Conservation (phyloP, 441 rosid species). For the Corymbia citriodora region DNA sequence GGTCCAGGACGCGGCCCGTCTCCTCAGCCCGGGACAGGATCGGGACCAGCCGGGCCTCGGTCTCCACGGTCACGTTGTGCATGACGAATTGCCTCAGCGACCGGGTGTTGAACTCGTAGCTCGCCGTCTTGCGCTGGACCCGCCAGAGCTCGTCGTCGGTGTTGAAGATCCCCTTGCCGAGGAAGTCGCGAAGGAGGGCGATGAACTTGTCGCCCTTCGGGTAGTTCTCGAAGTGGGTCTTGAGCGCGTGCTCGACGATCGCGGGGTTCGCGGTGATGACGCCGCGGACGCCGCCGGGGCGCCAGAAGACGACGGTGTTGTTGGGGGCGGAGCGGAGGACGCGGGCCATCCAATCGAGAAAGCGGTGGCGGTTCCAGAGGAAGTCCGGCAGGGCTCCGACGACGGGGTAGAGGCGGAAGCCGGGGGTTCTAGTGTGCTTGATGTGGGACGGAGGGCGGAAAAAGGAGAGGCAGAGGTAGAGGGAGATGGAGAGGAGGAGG, state of each 20-base stretch:
- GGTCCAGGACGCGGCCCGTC: conserved; percentile 19
- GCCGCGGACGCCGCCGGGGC: conserved; percentile 28
- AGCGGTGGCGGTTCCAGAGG: conserved; percentile 39
- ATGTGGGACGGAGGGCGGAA: neutral
- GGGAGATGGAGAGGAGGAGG: conserved; percentile 1
- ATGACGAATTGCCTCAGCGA: conserved; percentile 35
- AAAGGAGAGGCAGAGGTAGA: conserved; percentile 11
- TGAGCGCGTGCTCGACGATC: conserved; percentile 38
- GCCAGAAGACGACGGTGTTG: conserved; percentile 19
- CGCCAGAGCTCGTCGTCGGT: conserved; percentile 47
- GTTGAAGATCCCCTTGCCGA: conserved; percentile 55
- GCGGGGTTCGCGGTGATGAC: conserved; percentile 39
- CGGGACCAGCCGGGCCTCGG: conserved; percentile 24
- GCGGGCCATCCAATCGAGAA: conserved; percentile 40
- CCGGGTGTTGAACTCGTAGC: conserved; percentile 45
- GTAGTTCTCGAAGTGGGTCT: conserved; percentile 37
- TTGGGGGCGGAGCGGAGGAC: conserved; percentile 21
- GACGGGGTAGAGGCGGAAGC: conserved; percentile 31
- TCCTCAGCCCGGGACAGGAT: conserved; percentile 10
- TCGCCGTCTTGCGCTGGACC: conserved; percentile 45
- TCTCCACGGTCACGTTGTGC: conserved; percentile 30
- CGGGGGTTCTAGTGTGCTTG: conserved; percentile 1
- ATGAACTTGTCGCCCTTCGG: conserved; percentile 36
- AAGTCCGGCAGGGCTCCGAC: conserved; percentile 35
- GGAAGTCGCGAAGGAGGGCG: conserved; percentile 31